Base-by-base conservation (phyloP, 106 monocot genomes). In the Apostasia ramifera region DNA sequence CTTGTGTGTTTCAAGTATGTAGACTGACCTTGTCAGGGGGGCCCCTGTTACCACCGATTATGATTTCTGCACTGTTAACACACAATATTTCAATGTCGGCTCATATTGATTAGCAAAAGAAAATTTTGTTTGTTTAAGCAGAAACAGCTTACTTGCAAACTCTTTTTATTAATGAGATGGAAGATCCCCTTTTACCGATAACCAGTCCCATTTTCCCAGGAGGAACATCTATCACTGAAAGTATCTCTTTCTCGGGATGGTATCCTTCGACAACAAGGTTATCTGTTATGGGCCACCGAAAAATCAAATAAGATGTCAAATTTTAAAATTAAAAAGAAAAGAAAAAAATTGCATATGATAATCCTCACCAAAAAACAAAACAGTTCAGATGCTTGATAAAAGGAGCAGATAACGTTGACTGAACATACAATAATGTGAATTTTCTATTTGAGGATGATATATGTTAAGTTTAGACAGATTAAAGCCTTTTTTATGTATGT, bases 171-270 rank as follows among this genome's bases (percentile, higher is more conserved):
- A 76, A 68, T 82, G 65, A 47, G 45, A 97, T 97, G 11, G 83
- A 76, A 11, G 82, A 69, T 60, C 92, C 97, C 77, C 71, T 85
- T 76, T 70, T 97, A 37, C 97, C 97, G 75, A 97, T 97, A 53
- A 97, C 74, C 52, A 84, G 72, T 68, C 92, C 95, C 97, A 97
- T 92, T 82, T 89, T 84, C 53, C 97, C 97, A 75, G 92, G 79
- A 71, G 92, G 97, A 73, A 97, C 82, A 77, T 81, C 62, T 40
- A 97, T 70, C 41, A 92, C 86, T 55, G 92, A 97, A 6, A 97
- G 76, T 71, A 97, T 92, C 72, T 97, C 92, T 55, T 69, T 77
- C 47, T 85, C 78, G 45, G 82, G 83, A 68, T 40, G 52, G 75
- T 68, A 77, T 54, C 72, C 89, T 73, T 79, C 89, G 41, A 79